These are phyloP conservation scores for Stellera chamaejasme DNA, from an alignment of 345 rosid genomes.

Conservation along the genomic window DNA sequence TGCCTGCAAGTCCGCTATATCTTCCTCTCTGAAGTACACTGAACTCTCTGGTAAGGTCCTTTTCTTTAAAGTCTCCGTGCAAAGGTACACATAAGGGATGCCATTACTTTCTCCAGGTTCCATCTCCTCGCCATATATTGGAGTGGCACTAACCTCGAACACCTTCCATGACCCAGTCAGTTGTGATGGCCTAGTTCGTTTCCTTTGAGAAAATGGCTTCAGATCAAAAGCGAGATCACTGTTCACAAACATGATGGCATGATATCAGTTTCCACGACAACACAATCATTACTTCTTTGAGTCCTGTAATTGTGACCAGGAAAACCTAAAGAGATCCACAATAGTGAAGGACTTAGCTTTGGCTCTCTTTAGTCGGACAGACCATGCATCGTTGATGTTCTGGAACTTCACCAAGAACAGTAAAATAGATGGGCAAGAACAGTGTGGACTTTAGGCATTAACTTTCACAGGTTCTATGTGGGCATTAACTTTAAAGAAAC, in stretches of 20 bases:
- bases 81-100: slow-evolving; percentile 56
- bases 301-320: too few relatives aligned
- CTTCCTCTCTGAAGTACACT: slow-evolving; percentile 70
- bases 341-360: too few relatives aligned
- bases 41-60: slow-evolving; percentile 62
- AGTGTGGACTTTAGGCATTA: too few relatives aligned
- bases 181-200: slow-evolving; percentile 60
- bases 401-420: too few relatives aligned
- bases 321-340: not conserved
- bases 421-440: too few relatives aligned
- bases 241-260: slow-evolving; percentile 15
- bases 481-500: too few relatives aligned
- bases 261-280: slow-evolving; percentile 4
- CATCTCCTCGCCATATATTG: slow-evolving; percentile 49
- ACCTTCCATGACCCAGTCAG: slow-evolving; percentile 91
- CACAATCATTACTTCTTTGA: not conserved
- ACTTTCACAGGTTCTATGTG: too few relatives aligned
- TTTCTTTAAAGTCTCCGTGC: slow-evolving; percentile 74
- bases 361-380: too few relatives aligned
- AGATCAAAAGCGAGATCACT: slow-evolving; percentile 49
- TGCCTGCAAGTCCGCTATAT: slow-evolving; percentile 69
- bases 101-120: slow-evolving; percentile 21
- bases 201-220: slow-evolving; percentile 68
- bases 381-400: too few relatives aligned
- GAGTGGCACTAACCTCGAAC: slow-evolving; percentile 81